phyloP scores from a whole-genome alignment of 2,329 filamentous ascomycete species.

The Hypoxylon sp. region DNA sequence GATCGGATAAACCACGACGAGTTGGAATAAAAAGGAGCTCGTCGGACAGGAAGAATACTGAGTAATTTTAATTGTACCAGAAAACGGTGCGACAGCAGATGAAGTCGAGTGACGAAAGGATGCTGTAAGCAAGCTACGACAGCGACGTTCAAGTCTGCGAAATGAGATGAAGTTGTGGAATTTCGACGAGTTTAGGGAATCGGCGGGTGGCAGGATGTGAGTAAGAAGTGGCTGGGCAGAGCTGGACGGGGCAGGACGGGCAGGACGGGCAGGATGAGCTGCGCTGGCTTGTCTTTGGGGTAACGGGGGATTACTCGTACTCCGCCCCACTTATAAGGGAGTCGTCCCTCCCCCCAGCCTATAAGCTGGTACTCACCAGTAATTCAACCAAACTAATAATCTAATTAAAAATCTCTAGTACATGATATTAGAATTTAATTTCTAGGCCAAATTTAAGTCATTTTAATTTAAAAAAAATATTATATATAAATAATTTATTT shows the following conservation, averaged over 20 bases:
- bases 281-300: background rate
- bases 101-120: constrained; percentile 15
- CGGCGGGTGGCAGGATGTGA: constrained; percentile 24
- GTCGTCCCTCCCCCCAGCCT: too few species aligned
- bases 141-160: constrained; percentile 13
- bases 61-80: constrained; percentile 14
- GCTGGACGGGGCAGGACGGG: background rate
- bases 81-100: constrained; percentile 10
- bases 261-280: too few species aligned
- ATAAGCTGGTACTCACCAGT: too few species aligned
- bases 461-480: too few species aligned
- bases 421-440: too few species aligned
- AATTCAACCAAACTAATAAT: too few species aligned
- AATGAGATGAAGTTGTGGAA: constrained; percentile 22
- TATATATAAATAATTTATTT: too few species aligned
- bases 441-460: too few species aligned
- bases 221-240: constrained; percentile 24
- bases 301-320: background rate
- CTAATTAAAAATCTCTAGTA: too few species aligned
- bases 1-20: background rate
- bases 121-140: constrained; percentile 16
- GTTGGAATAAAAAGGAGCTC: constrained; percentile 14
- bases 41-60: constrained; percentile 16
- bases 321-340: too few species aligned
- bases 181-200: constrained; percentile 25